Percentiles rank a stretch among this genome's conserved stretches.
phyloP scores from a whole-genome alignment of 1,284 basidiomycete species.

The Bondarzewia mesenterica region DNA sequence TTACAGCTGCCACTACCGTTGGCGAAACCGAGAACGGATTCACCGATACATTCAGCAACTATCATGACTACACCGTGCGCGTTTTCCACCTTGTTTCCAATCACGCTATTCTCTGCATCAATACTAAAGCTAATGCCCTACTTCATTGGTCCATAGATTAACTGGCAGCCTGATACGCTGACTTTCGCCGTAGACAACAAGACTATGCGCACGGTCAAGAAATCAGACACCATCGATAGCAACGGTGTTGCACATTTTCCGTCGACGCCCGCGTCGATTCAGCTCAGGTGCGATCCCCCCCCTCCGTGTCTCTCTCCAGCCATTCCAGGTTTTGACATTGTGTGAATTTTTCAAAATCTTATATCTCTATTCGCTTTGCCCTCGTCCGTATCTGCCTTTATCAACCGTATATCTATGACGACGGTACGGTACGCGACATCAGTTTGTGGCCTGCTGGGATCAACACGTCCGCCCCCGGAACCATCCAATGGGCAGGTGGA shows the following conservation, averaged over 20 bases:
- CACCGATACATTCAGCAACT: constrained; percentile 58
- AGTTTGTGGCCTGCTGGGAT: constrained; percentile 78
- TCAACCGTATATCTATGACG: neutral
- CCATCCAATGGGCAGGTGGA: constrained; percentile 70
- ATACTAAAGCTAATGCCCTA: too few relatives aligned
- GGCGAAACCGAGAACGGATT: constrained; percentile 40
- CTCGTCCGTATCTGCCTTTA: neutral
- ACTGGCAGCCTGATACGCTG: constrained; percentile 68
- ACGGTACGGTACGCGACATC: constrained; percentile 6
- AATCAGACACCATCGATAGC: constrained; percentile 43
- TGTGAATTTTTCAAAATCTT: neutral
- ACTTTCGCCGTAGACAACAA: constrained; percentile 66
- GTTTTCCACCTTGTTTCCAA: neutral
- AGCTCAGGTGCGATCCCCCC: constrained; percentile 51
- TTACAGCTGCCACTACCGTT: constrained; percentile 33
- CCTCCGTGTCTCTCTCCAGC: neutral
- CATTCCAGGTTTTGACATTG: neutral
- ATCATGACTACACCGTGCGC: constrained; percentile 70
- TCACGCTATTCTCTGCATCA: neutral
- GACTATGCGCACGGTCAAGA: constrained; percentile 58
- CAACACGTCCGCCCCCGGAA: constrained; percentile 48
- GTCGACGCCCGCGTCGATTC: constrained; percentile 68
- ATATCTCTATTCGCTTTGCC: neutral
- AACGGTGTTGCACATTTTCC: constrained; percentile 57
- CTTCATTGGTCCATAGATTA: constrained; percentile 36